Conservation (phyloP, 106 monocot species). For the Acorus calamus region DNA sequence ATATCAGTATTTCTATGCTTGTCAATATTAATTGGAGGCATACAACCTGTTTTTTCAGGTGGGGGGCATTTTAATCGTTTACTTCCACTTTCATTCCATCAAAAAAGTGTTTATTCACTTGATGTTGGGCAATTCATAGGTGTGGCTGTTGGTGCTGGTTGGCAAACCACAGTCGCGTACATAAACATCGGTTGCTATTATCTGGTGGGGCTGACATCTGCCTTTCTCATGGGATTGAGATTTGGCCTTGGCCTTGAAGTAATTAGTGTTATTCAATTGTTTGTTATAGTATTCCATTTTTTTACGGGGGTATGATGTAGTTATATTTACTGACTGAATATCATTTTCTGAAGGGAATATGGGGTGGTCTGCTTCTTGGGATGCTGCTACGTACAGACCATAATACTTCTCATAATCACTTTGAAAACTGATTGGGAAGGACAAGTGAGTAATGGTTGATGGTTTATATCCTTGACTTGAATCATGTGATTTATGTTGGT, state of each 20-base stretch:
- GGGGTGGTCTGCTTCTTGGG: constrained; percentile 27
- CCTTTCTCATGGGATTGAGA: constrained; percentile 15
- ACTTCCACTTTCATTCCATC: no score
- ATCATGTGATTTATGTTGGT: background rate
- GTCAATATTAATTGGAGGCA: constrained; percentile 15
- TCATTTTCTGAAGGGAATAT: constrained; percentile 14
- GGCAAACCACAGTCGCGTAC: constrained; percentile 26
- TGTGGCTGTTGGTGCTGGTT: constrained; percentile 32
- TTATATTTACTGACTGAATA: background rate
- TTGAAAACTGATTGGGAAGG: constrained; percentile 25
- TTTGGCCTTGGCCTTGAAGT: constrained; percentile 20
- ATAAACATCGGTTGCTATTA: constrained; percentile 29
- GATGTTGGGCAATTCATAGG: constrained; percentile 5
- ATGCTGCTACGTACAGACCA: constrained; percentile 20
- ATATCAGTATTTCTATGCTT: constrained; percentile 8
- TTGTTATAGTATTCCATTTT: background rate
- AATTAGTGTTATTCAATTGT: background rate
- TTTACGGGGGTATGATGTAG: background rate
- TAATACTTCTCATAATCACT: constrained; percentile 24
- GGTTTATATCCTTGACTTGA: background rate
- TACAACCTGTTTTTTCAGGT: constrained; percentile 31
- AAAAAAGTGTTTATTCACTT: background rate
- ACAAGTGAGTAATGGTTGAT: constrained; percentile 11
- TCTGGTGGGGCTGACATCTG: constrained; percentile 12
- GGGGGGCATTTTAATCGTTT: background rate